phyloP scores from a whole-genome alignment of 352 stramenopile genomes.

The Globisporangium okanoganense region DNA sequence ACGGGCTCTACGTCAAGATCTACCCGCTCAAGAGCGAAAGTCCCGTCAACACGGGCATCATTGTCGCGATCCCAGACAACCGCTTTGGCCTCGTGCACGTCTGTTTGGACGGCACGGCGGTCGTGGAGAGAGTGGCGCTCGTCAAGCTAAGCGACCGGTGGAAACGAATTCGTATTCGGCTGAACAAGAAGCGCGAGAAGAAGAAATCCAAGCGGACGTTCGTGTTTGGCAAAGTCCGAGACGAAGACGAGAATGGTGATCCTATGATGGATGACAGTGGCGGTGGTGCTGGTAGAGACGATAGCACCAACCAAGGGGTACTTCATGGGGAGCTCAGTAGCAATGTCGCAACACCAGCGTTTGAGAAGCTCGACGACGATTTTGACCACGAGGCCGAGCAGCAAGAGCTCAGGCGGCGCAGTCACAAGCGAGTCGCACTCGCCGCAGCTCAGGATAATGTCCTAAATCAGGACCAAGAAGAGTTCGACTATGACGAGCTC shows the following conservation, averaged over 20 bases:
- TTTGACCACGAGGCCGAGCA: conserved; percentile 20
- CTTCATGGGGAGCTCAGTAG: conserved; percentile 1
- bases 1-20: conserved; percentile 64
- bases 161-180: conserved; percentile 52
- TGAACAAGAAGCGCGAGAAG: conserved; percentile 23
- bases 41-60: conserved; percentile 50
- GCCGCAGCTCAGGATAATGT: no score
- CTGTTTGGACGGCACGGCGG: conserved; percentile 48
- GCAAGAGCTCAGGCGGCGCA: conserved; percentile 19
- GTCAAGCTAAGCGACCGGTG: conserved; percentile 59
- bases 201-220: conserved; percentile 34
- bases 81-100: conserved; percentile 60
- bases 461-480: conserved; percentile 3
- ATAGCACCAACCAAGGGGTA: not conserved
- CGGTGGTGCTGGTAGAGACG: not conserved
- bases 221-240: conserved; percentile 34
- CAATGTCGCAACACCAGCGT: conserved; percentile 15
- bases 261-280: not conserved
- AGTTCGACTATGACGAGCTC: conserved; percentile 7
- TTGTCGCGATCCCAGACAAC: conserved; percentile 44
- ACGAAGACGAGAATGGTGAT: not conserved
- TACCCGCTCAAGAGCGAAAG: conserved; percentile 42
- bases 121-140: conserved; percentile 46
- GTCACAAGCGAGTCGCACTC: not conserved
- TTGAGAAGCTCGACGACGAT: conserved; percentile 31